Evolutionary conservation across 352 stramenopile species (phyloP), one percentile per base, ranked within the genome.

Genomic region (Phytophthora colocasiae): DNA sequence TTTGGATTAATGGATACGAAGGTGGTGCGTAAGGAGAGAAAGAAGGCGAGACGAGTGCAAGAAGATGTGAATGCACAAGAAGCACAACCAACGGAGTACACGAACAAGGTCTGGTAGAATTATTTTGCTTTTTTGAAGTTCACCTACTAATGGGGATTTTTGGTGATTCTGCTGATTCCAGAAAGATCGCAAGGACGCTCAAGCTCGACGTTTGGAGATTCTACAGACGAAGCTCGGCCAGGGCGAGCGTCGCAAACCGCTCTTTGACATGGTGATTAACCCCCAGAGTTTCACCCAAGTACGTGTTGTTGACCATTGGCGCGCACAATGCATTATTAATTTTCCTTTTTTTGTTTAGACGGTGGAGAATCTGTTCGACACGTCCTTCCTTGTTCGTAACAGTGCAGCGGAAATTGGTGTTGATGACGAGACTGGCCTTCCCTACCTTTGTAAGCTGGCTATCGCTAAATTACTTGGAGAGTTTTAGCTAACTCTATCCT

Each of bases 311-410:
- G 3, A 36, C 24, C 3, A 27, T 41, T 34, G 29, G 6, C 10
- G 29, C 6, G 8, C 10, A 2, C 8, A 34, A 11, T 34, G 8
- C 29, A 34, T 9, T 9, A 11, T 34, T n/a, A 19, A 45, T 44
- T 27, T 24, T 31, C 4, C n/a, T 32, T 52, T 8, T 45, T 0
- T 3, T 51, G 27, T 47, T 1, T 47, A 94, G 85, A 95, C 86
- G 5, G 77, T 95, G 17, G 86, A 95, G 65, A 95, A 95, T 49
- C 64, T 95, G 4, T 95, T 95, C 43, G 86, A 95, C 66, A 89
- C 85, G 63, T 93, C 84, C 14, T 95, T 95, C 59, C 71, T 95
- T 2, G 84, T 95, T 34, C 84, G 86, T 24, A 91, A 93, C 49
- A 83, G 73, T 43, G 70, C 75, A 3, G 77, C 86, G 31, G 83